Percentiles rank a stretch among this genome's conserved stretches.
Conservation (phyloP, 176 grass and related monocot species). For the Avena atlantica region DNA sequence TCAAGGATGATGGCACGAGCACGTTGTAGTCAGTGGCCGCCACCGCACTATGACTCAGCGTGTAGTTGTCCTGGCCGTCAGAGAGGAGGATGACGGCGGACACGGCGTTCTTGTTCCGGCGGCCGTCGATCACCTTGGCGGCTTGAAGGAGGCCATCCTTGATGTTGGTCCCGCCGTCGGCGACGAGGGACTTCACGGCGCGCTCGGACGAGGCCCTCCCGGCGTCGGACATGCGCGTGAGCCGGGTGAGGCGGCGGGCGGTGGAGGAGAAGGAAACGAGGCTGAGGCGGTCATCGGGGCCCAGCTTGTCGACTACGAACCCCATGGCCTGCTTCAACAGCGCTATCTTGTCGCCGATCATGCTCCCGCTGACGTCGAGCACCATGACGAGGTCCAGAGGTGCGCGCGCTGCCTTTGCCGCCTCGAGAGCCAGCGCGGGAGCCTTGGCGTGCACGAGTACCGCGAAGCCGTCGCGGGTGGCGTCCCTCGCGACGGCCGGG, state of each 20-base stretch:
- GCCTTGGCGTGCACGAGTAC: conserved; percentile 6
- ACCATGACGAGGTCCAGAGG: background rate
- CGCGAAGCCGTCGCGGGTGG: background rate
- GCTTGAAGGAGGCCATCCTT: background rate
- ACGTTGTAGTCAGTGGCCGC: background rate
- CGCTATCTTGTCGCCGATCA: background rate
- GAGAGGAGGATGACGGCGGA: background rate
- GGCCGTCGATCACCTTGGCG: background rate
- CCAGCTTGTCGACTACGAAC: background rate
- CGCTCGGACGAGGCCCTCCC: background rate
- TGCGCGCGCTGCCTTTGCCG: background rate
- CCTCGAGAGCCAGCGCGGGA: background rate
- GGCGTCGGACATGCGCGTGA: background rate
- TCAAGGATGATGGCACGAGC: background rate
- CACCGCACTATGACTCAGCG: background rate
- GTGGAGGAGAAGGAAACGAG: background rate
- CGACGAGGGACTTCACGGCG: background rate
- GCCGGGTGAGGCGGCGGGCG: background rate
- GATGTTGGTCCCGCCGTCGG: background rate
- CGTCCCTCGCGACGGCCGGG: background rate
- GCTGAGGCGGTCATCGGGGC: background rate
- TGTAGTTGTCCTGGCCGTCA: background rate
- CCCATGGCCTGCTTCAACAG: conserved; percentile 18
- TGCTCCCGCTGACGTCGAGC: background rate
- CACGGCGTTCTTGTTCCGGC: background rate